These are phyloP conservation scores for Plasmopara viticola DNA, from an alignment of 352 stramenopile species.

Conservation along the genomic window DNA sequence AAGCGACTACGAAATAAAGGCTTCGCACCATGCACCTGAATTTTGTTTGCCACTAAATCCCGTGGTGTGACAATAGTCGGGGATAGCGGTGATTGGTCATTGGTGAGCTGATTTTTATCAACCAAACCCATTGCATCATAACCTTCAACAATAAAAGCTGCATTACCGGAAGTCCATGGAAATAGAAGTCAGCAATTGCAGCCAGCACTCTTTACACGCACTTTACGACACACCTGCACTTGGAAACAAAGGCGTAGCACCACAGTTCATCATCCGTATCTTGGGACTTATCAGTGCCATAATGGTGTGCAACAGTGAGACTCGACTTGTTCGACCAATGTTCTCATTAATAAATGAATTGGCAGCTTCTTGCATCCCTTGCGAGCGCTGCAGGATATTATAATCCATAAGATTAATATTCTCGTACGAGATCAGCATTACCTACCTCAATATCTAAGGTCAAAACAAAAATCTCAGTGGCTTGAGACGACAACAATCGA, in stretches of 20 bases:
- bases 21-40: conserved; percentile 30
- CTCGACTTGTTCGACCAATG: conserved; percentile 45
- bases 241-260: conserved; percentile 31
- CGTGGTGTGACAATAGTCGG: conserved; percentile 40
- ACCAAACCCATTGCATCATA: conserved; percentile 64
- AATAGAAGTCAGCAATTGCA: conserved; percentile 1
- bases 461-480: conserved; percentile 72
- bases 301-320: conserved; percentile 52
- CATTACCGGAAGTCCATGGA: not conserved
- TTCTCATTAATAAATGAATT: conserved; percentile 52
- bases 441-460: conserved; percentile 48
- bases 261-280: conserved; percentile 10
- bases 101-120: conserved; percentile 33
- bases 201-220: not conserved
- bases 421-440: not conserved
- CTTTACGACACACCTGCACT: conserved; percentile 30
- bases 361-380: conserved; percentile 53
- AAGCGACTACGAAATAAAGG: conserved; percentile 34
- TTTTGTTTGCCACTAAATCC: conserved; percentile 37
- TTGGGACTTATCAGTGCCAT: conserved; percentile 41
- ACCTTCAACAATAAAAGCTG: conserved; percentile 60
- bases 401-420: conserved; percentile 4
- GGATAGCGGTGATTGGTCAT: conserved; percentile 21
- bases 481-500: conserved; percentile 63
- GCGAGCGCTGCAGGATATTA: conserved; percentile 35